Conservation (phyloP, 2,329 filamentous ascomycete genomes). For the Colletotrichum sp. region DNA sequence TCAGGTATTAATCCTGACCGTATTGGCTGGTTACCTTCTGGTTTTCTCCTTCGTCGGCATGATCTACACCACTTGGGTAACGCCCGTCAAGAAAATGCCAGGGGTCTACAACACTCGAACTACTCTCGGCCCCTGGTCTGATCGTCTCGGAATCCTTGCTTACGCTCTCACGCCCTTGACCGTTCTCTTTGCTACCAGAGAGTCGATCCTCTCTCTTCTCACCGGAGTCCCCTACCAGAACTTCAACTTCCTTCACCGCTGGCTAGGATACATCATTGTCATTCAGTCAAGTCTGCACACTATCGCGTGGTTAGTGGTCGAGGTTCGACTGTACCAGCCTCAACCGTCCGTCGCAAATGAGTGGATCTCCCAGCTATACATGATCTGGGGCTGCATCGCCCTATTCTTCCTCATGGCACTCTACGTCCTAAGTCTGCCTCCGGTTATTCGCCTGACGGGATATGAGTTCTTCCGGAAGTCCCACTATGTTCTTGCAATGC, state of each 20-base stretch:
- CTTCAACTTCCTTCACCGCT: constrained; percentile 80
- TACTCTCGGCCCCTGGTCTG: constrained; percentile 69
- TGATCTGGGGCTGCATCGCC: constrained; percentile 76
- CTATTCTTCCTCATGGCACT: constrained; percentile 68
- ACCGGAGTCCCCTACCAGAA: constrained; percentile 78
- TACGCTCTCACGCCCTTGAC: constrained; percentile 78
- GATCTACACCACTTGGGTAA: constrained; percentile 71
- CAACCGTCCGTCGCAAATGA: constrained; percentile 63
- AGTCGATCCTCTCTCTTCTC: constrained; percentile 71
- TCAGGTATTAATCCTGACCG: constrained; percentile 66
- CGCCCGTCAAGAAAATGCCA: constrained; percentile 64
- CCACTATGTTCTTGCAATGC: constrained; percentile 74
- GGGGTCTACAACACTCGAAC: constrained; percentile 68
- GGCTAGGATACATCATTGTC: constrained; percentile 77
- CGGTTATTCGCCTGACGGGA: constrained; percentile 68
- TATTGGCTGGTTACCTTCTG: constrained; percentile 66
- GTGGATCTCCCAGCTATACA: constrained; percentile 70
- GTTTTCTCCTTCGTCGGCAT: constrained; percentile 76
- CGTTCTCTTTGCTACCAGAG: constrained; percentile 68
- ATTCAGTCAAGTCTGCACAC: constrained; percentile 73
- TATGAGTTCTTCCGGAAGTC: constrained; percentile 80
- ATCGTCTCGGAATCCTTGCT: constrained; percentile 74
- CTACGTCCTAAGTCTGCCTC: constrained; percentile 60
- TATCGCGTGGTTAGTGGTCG: constrained; percentile 72
- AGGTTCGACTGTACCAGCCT: constrained; percentile 72